Conservation (phyloP, 768 basidiomycete genomes). For the Leccinum subtestaceum region DNA sequence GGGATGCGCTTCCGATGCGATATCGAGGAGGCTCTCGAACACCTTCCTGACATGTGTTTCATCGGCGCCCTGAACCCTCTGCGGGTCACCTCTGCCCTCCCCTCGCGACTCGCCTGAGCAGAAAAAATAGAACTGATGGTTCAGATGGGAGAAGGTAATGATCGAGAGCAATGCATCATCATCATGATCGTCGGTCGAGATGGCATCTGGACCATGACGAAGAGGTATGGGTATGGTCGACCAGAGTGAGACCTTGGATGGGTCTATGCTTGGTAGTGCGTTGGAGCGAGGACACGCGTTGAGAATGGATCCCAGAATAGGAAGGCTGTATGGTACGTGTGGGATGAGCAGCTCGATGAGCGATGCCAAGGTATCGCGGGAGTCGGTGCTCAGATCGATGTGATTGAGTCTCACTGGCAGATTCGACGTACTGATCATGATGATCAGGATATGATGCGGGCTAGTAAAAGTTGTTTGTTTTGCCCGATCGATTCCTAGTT, state of each 20-base stretch:
- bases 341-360: conserved; percentile 16
- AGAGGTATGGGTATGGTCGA: conserved; percentile 15
- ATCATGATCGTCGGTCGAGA: neutral
- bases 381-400: conserved; percentile 9
- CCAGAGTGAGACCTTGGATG: conserved; percentile 19
- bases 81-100: neutral
- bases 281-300: conserved; percentile 16
- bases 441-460: too few species aligned
- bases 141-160: conserved; percentile 9
- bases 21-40: conserved; percentile 11
- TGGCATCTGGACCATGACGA: neutral
- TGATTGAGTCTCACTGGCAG: conserved; percentile 4
- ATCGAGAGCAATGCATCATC: conserved; percentile 20
- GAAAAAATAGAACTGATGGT: conserved; percentile 14
- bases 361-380: neutral
- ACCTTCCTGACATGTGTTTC: conserved; percentile 16
- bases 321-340: conserved; percentile 12
- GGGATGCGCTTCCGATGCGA: neutral
- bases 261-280: conserved; percentile 11
- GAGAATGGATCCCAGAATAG: conserved; percentile 18
- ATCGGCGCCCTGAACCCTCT: conserved; percentile 4
- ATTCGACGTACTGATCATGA: neutral
- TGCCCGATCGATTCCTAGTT: too few species aligned
- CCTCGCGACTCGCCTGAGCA: conserved; percentile 14
- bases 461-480: too few species aligned